Percentiles rank a stretch among this genome's conserved stretches.
Evolutionary conservation across 176 grass and related monocot species (phyloP).

Genomic region (Eragrostis nindensis): DNA sequence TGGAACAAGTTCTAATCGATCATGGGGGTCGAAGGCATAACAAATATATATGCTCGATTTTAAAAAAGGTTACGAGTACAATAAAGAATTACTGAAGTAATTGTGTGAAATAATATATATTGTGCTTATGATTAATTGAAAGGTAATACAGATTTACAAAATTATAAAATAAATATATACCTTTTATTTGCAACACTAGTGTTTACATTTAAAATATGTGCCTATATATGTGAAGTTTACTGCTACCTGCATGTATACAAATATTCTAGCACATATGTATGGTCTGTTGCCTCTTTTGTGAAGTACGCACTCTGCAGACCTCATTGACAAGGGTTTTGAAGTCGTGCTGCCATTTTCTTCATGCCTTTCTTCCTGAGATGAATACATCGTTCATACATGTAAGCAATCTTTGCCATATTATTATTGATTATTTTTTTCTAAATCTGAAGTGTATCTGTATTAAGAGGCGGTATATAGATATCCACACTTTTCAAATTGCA

Average conservation of each 20-base stretch:
- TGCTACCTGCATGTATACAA: neutral
- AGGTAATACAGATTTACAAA: slow-evolving; percentile 5
- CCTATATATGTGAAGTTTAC: neutral
- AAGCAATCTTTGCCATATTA: neutral
- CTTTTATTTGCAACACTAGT: neutral
- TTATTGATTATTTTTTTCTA: neutral
- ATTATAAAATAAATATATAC: neutral
- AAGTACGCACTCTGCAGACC: neutral
- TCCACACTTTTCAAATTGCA: no score
- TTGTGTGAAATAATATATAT: slow-evolving; percentile 12
- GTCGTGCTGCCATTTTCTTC: neutral
- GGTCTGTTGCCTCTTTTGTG: neutral
- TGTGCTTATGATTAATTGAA: slow-evolving; percentile 21
- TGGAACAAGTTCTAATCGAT: slow-evolving; percentile 45
- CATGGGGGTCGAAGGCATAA: neutral
- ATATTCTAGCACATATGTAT: neutral
- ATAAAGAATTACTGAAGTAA: slow-evolving; percentile 6
- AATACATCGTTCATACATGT: neutral
- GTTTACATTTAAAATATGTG: neutral
- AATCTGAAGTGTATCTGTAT: neutral
- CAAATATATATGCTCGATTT: neutral
- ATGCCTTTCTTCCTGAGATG: neutral
- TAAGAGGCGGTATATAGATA: neutral
- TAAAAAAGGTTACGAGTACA: slow-evolving; percentile 34
- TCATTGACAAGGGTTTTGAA: neutral